These are phyloP conservation scores for Amaranthus tricolor DNA, from an alignment of 179 eudicot genomes.

Conservation along the genomic window DNA sequence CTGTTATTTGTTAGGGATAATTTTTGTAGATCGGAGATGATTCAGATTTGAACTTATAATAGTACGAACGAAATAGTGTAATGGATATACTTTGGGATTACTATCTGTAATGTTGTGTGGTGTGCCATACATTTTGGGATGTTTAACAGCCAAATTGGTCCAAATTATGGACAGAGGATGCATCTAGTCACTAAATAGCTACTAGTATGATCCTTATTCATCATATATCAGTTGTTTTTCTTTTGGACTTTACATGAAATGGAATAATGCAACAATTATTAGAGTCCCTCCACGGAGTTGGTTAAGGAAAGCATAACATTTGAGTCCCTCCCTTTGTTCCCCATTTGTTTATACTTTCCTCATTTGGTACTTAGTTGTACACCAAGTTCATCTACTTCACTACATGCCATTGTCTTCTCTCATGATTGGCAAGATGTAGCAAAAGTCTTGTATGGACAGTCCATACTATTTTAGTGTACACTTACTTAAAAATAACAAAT, in stretches of 20 bases:
- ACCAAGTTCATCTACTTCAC: background rate
- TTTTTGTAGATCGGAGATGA: background rate
- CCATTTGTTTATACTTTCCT: background rate
- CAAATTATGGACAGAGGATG: background rate
- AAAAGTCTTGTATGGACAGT: too few relatives aligned
- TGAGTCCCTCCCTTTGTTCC: background rate
- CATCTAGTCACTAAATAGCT: background rate
- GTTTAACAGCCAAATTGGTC: slow-evolving; percentile 2
- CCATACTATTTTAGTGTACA: too few relatives aligned
- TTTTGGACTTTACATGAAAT: slow-evolving; percentile 13
- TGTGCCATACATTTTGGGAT: slow-evolving; percentile 9
- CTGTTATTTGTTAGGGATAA: background rate
- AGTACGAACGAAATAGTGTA: background rate
- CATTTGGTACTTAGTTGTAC: background rate
- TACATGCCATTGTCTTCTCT: background rate
- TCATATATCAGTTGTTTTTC: slow-evolving; percentile 4
- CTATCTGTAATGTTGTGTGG: background rate
- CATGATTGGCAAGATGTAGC: too few relatives aligned
- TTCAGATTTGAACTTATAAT: background rate
- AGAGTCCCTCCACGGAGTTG: background rate
- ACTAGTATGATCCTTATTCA: slow-evolving; percentile 10
- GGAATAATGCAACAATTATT: slow-evolving; percentile 21
- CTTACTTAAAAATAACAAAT: too few relatives aligned
- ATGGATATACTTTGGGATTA: background rate
- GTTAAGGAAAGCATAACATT: slow-evolving; percentile 13